Evolutionary conservation across 495 filamentous ascomycete species (phyloP).

Genomic region (Aspergillus bridgeri): DNA sequence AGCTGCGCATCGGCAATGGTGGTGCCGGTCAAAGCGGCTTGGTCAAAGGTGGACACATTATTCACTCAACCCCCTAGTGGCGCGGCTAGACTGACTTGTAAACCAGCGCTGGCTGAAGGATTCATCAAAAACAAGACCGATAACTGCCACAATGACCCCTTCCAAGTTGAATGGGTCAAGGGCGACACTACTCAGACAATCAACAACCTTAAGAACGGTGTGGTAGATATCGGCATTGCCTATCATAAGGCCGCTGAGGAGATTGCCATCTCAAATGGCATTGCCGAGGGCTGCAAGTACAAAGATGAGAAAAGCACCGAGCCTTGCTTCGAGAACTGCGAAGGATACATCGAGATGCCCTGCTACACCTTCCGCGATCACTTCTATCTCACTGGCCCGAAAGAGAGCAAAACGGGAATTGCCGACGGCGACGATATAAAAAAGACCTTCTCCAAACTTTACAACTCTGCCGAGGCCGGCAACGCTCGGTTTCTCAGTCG

Average conservation of each 20-base stretch:
- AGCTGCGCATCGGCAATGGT: constrained; percentile 36
- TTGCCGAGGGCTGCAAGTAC: constrained; percentile 24
- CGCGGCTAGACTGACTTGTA: not conserved
- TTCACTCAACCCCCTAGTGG: not conserved
- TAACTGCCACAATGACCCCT: constrained; percentile 25
- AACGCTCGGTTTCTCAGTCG: constrained; percentile 37
- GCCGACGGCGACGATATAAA: constrained; percentile 19
- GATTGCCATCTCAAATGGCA: constrained; percentile 32
- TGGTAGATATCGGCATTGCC: constrained; percentile 40
- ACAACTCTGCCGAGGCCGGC: constrained; percentile 20
- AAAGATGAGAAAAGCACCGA: not conserved
- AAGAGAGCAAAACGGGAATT: constrained; percentile 29
- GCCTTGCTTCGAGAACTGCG: constrained; percentile 8
- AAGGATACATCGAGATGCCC: not conserved
- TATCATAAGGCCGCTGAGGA: constrained; percentile 38
- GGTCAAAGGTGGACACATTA: constrained; percentile 20
- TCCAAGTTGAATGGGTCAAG: constrained; percentile 38
- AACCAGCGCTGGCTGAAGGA: constrained; percentile 31
- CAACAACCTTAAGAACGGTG: constrained; percentile 31
- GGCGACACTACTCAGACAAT: constrained; percentile 41
- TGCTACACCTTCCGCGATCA: constrained; percentile 39
- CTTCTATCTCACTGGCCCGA: constrained; percentile 35
- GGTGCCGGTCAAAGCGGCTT: constrained; percentile 40
- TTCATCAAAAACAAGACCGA: constrained; percentile 29
- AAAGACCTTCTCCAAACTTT: constrained; percentile 29